Base-by-base conservation (phyloP, 495 filamentous ascomycete genomes). In the Tuber borchii region DNA sequence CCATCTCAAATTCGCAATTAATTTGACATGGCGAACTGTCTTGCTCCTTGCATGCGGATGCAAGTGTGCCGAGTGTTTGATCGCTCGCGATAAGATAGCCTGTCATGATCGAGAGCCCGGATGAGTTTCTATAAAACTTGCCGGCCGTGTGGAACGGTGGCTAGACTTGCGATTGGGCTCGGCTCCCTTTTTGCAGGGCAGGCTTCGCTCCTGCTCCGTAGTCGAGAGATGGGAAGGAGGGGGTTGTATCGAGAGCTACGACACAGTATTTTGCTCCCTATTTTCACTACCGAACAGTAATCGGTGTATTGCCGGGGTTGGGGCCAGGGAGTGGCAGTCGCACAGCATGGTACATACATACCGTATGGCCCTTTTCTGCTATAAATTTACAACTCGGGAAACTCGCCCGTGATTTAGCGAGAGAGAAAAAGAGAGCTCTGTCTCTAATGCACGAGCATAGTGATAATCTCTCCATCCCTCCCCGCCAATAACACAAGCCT, bases 41-140 rank as follows among this genome's bases (percentile, higher is more conserved):
- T 16, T 17, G 56, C n/a, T 65, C 26, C 56, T 56, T 26, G 56
- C 26, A 65, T n/a, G 2, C n/a, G n/a, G 26, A 17, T n/a, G 56
- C 51, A 61, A 20, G 51, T 12, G 10, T 61, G 51, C 51, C 56
- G 56, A 65, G 31, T 65, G 56, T 65, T 65, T 65, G 56, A 65
- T 65, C 56, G 56, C 56, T 65, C 56, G 56, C 56, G 10, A 65
- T 31, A 65, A 65, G 56, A 65, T 31, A n/a, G 56, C 56, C 56
- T 65, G n/a, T 31, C 56, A 17, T 31, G 31, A 65, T 65, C 56
- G 16, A 16, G n/a, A 65, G 12, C 56, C 1, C 56, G n/a, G 56
- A 65, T 6, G 56, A 65, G 56, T 17, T 31, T 8, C n/a, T 65
- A 2, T 65, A 6, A 56, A 56, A 31, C 45, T 65, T 16, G n/a